Conservation (phyloP, 2,329 filamentous ascomycete genomes). For the Xylaria digitata region DNA sequence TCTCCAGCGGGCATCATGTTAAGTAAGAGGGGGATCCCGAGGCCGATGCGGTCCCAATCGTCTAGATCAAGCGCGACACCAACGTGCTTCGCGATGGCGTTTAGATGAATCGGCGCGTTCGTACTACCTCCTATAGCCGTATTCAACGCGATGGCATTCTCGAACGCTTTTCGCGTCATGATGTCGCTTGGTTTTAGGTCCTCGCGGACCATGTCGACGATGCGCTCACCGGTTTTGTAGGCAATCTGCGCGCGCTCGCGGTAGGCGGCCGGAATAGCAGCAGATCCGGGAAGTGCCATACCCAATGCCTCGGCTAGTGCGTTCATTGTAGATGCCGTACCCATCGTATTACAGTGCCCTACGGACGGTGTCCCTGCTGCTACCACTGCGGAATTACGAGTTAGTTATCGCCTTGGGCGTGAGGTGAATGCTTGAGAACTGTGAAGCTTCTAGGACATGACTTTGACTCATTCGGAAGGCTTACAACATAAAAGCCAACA, state of each 20-base stretch:
- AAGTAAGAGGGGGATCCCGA: slow-evolving; percentile 61
- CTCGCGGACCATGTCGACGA: slow-evolving; percentile 61
- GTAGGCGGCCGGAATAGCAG: slow-evolving; percentile 63
- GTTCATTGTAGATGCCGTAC: slow-evolving; percentile 65
- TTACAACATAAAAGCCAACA: background rate
- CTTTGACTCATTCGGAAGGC: background rate
- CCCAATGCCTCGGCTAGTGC: slow-evolving; percentile 63
- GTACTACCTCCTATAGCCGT: slow-evolving; percentile 67
- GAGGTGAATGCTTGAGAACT: background rate
- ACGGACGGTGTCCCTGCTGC: slow-evolving; percentile 1
- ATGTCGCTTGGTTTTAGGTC: slow-evolving; percentile 65
- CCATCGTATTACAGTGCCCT: slow-evolving; percentile 64
- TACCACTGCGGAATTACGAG: background rate
- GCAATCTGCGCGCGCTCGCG: slow-evolving; percentile 60
- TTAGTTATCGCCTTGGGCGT: background rate
- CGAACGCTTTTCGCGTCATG: slow-evolving; percentile 65
- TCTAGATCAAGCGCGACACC: slow-evolving; percentile 62
- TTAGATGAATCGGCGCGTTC: slow-evolving; percentile 67
- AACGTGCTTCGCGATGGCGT: slow-evolving; percentile 65
- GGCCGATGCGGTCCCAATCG: slow-evolving; percentile 65
- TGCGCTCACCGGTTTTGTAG: slow-evolving; percentile 60
- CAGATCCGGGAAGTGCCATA: slow-evolving; percentile 63
- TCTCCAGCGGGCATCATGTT: slow-evolving; percentile 67
- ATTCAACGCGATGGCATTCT: slow-evolving; percentile 66
- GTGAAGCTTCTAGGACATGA: background rate